Base-by-base conservation (phyloP, 371 early-diverging fungal species). In the Zychaea mexicana region DNA sequence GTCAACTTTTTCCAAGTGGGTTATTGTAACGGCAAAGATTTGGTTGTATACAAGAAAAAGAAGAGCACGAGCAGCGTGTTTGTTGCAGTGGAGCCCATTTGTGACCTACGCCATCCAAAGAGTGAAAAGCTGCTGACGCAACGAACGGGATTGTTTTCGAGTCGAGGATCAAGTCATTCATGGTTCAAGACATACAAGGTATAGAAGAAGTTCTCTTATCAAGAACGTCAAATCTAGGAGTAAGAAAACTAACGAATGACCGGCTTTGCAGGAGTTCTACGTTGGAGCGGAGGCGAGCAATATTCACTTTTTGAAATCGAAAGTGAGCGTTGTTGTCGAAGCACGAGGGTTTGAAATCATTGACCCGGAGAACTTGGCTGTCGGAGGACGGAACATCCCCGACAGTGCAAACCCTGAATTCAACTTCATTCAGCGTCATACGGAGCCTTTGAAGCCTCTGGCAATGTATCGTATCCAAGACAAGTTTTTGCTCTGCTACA, bases 401-500 rank as follows among this genome's bases (percentile, higher is more conserved):
- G 95, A 98, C 72, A 88, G 92, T 13, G 85, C 82, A 4, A 95
- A 96, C 74, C 84, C 86, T 10, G 82, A 86, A 32, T 85, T 96
- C 55, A 86, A 89, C 57, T 95, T 95, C 84, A 92, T 95, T 3
- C 84, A 87, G 54, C 89, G 90, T 64, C 84, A 82, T 78, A 72
- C 88, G 73, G 85, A 92, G 66, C 76, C 84, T 57, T 59, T 90
- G 69, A 82, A 86, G 49, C 96, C 98, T 2, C 82, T 96, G 47
- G 89, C 93, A 19, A 88, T 97, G 70, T 96, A 92, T 75, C 86
- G 94, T 42, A 85, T 95, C 26, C 76, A 72, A 32, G 86, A 90
- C 52, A 79, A 74, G 47, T 82, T 95, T 71, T 71, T 97, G 56
- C 81, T 96, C 38, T 96, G 96, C 70, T 97, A 96, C 74, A 91